Conservation (phyloP, 225 moss, liverwort and hornwort species). For the Sphagnum tenellum region DNA sequence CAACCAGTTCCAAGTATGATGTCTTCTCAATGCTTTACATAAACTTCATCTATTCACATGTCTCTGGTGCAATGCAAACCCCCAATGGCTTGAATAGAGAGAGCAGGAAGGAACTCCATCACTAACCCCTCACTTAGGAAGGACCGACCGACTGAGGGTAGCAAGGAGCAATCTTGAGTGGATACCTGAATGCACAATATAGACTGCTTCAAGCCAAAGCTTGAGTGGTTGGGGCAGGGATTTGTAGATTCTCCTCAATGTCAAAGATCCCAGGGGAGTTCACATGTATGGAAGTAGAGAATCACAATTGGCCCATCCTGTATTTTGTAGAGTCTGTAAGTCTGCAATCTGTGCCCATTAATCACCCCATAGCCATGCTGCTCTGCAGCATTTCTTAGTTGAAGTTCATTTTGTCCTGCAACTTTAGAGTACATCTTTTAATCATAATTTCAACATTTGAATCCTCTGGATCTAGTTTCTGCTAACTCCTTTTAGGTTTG, state of each 20-base stretch:
- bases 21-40: no score
- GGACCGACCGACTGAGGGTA: conserved; percentile 46
- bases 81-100: no score
- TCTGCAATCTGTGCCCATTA: conserved; percentile 51
- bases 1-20: no score
- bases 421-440: no score
- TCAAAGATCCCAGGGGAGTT: conserved; percentile 69
- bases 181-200: conserved; percentile 75
- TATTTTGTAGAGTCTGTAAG: conserved; percentile 38
- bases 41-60: no score
- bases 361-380: conserved; percentile 48
- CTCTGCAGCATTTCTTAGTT: conserved; percentile 7
- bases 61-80: no score
- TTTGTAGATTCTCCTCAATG: conserved; percentile 67
- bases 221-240: conserved; percentile 50
- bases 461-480: no score
- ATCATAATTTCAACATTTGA: no score
- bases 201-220: conserved; percentile 58
- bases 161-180: conserved; percentile 64
- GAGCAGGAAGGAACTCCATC: no score
- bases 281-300: conserved; percentile 73
- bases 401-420: no score
- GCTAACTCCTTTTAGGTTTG: no score
- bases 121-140: conserved; percentile 75
- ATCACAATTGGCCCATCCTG: conserved; percentile 46